phyloP scores from a whole-genome alignment of 371 early-diverging fungal genomes.

The Actinomortierella ambigua region DNA sequence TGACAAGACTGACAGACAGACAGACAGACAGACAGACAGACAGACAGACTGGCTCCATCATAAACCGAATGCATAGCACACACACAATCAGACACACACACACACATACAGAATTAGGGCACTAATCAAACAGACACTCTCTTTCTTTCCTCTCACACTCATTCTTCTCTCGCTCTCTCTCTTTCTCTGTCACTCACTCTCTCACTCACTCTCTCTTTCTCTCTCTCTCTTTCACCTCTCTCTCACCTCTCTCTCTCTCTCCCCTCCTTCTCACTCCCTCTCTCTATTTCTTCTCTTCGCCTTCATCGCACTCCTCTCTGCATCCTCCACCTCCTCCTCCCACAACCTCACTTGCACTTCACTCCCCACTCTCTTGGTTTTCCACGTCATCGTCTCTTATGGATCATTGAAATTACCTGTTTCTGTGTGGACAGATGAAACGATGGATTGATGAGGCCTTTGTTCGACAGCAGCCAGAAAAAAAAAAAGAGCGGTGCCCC shows the following conservation, averaged over 20 bases:
- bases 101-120: no score
- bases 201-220: background rate
- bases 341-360: no score
- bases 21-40: background rate
- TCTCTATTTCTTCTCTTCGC: background rate
- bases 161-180: background rate
- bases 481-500: no score
- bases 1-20: background rate
- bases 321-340: background rate
- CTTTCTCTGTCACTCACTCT: background rate
- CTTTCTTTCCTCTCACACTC: slow-evolving; percentile 4
- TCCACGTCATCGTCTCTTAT: background rate
- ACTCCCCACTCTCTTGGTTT: background rate
- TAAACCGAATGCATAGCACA: background rate
- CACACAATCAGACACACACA: background rate
- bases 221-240: background rate
- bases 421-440: no score
- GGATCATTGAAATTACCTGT: no score
- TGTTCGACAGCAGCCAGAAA: no score
- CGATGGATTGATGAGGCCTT: no score
- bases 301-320: background rate
- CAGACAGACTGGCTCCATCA: background rate
- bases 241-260: background rate
- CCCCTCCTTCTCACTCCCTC: background rate
- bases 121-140: no score